These are phyloP conservation scores for Quercus phellos DNA, from an alignment of 331 rosid species.

Conservation along the genomic window DNA sequence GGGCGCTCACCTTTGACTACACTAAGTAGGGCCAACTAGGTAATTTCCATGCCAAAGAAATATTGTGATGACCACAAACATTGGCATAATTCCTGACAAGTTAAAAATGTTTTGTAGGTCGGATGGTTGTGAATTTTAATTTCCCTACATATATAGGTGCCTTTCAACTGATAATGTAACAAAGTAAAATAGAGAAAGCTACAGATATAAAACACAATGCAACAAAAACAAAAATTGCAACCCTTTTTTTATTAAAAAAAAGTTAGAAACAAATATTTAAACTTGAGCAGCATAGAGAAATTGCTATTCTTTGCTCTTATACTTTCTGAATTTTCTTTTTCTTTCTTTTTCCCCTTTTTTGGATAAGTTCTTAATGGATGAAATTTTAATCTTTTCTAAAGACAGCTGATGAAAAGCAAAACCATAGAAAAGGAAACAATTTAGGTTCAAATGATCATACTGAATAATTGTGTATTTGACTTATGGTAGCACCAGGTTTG, in stretches of 20 bases:
- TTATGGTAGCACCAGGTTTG: conserved; percentile 74
- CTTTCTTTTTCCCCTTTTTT: neutral
- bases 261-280: neutral
- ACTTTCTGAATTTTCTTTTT: too few relatives aligned
- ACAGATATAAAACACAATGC: neutral
- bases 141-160: neutral
- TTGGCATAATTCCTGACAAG: neutral
- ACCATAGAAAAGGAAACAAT: neutral
- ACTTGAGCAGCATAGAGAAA: neutral
- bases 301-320: neutral
- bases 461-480: conserved; percentile 67
- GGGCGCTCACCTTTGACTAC: too few relatives aligned
- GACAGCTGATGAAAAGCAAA: conserved; percentile 6
- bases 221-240: neutral
- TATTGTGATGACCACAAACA: neutral
- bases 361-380: neutral
- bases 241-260: neutral
- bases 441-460: conserved; percentile 32
- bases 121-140: neutral
- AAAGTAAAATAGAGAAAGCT: neutral
- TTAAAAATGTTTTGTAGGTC: neutral
- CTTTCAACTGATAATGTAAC: neutral
- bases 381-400: neutral
- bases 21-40: neutral
- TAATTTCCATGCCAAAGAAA: conserved; percentile 7